These are phyloP conservation scores for Arachnomyces sp. DNA, from an alignment of 2,329 filamentous ascomycete genomes.

Conservation along the genomic window DNA sequence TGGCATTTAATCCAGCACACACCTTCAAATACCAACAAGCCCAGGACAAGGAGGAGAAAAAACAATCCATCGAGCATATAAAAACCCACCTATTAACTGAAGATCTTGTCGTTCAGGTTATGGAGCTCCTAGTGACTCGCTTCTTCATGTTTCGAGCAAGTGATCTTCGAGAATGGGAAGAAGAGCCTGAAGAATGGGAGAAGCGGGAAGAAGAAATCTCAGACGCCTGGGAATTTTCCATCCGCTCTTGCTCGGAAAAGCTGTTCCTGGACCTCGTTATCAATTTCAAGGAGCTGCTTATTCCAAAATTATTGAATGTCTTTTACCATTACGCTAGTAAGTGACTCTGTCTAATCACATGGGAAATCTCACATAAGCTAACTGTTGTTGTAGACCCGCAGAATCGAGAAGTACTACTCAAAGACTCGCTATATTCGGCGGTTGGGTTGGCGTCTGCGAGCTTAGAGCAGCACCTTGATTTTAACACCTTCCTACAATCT, in stretches of 20 bases:
- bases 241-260: slow-evolving; percentile 87
- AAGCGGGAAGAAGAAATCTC: slow-evolving; percentile 76
- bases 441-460: slow-evolving; percentile 79
- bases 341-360: slow-evolving; percentile 22
- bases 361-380: slow-evolving; percentile 14
- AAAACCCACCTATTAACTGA: slow-evolving; percentile 68
- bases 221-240: slow-evolving; percentile 84
- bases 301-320: slow-evolving; percentile 71
- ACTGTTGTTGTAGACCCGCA: slow-evolving; percentile 37
- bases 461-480: slow-evolving; percentile 68
- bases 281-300: slow-evolving; percentile 75
- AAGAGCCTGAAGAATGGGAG: slow-evolving; percentile 94
- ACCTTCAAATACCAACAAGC: slow-evolving; percentile 76
- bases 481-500: slow-evolving; percentile 67
- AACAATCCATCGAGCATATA: slow-evolving; percentile 59
- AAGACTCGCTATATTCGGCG: slow-evolving; percentile 91
- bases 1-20: slow-evolving; percentile 72
- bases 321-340: slow-evolving; percentile 69
- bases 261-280: slow-evolving; percentile 86
- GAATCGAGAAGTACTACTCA: slow-evolving; percentile 67
- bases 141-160: slow-evolving; percentile 81
- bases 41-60: slow-evolving; percentile 69
- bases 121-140: slow-evolving; percentile 75
- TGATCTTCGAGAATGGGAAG: slow-evolving; percentile 86
- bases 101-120: slow-evolving; percentile 70